phyloP scores from a whole-genome alignment of 257 asterid species.

The Coffea canephora region DNA sequence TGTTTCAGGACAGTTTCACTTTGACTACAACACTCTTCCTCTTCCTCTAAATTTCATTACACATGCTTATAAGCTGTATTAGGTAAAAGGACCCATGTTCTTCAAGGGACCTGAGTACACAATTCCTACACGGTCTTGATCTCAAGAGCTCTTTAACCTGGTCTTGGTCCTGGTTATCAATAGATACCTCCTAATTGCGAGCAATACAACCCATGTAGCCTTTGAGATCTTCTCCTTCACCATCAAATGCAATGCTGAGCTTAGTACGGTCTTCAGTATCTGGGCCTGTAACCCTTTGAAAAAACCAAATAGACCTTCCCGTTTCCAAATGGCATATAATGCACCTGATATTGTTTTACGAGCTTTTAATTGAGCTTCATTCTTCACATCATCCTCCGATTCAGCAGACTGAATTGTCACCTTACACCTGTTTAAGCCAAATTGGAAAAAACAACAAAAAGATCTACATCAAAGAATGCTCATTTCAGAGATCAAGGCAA shows the following conservation, averaged over 20 bases:
- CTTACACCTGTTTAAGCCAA: constrained; percentile 61
- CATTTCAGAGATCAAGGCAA: background rate
- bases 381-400: constrained; percentile 49
- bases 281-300: constrained; percentile 89
- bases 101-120: background rate
- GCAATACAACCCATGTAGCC: constrained; percentile 74
- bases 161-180: constrained; percentile 40
- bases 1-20: background rate
- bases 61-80: background rate
- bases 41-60: constrained; percentile 1
- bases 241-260: constrained; percentile 84
- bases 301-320: constrained; percentile 74
- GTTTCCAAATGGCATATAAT: constrained; percentile 59
- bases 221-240: constrained; percentile 82
- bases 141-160: constrained; percentile 55
- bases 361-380: constrained; percentile 30
- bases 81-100: background rate
- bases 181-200: constrained; percentile 57
- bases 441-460: background rate
- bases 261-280: constrained; percentile 80
- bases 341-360: constrained; percentile 61
- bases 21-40: background rate
- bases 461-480: background rate
- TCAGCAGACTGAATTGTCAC: constrained; percentile 86
- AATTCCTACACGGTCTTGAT: background rate